These are phyloP conservation scores for Malus hybrid DNA, from an alignment of 331 rosid genomes.

Conservation along the genomic window DNA sequence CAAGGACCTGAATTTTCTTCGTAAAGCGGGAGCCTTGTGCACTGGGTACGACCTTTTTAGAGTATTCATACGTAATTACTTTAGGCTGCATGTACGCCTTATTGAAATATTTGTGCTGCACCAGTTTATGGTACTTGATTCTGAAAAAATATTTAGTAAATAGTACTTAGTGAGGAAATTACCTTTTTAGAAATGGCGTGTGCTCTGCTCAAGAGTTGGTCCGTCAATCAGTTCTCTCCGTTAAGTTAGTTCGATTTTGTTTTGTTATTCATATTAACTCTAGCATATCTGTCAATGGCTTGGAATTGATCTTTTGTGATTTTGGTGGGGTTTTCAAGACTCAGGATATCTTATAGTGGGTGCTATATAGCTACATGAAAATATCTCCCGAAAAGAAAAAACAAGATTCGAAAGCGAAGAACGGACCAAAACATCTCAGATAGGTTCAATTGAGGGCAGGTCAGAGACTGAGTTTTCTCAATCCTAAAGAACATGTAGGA, in stretches of 20 bases:
- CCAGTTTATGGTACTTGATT: not conserved
- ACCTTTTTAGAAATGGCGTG: not conserved
- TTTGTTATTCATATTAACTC: not conserved
- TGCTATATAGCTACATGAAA: not conserved
- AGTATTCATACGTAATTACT: not conserved
- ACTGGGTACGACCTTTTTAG: too few species aligned
- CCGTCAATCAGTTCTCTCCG: not conserved
- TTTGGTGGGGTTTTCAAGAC: not conserved
- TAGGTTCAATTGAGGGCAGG: not conserved
- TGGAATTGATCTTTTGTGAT: not conserved
- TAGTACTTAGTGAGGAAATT: not conserved
- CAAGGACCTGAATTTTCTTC: not conserved
- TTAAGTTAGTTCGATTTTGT: not conserved
- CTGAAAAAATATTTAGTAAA: not conserved
- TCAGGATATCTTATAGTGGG: not conserved
- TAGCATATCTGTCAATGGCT: not conserved
- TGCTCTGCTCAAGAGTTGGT: not conserved
- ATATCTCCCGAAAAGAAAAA: too few species aligned
- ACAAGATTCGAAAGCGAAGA: too few species aligned
- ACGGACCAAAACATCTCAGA: not conserved
- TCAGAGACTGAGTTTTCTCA: not conserved
- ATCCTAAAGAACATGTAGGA: not conserved
- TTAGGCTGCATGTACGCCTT: not conserved
- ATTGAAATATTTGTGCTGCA: too few species aligned
- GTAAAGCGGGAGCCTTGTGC: too few species aligned